Evolutionary conservation across 257 asterid species (phyloP), one percentile per base, ranked within the genome.

Genomic region (Eucommia ulmoides): DNA sequence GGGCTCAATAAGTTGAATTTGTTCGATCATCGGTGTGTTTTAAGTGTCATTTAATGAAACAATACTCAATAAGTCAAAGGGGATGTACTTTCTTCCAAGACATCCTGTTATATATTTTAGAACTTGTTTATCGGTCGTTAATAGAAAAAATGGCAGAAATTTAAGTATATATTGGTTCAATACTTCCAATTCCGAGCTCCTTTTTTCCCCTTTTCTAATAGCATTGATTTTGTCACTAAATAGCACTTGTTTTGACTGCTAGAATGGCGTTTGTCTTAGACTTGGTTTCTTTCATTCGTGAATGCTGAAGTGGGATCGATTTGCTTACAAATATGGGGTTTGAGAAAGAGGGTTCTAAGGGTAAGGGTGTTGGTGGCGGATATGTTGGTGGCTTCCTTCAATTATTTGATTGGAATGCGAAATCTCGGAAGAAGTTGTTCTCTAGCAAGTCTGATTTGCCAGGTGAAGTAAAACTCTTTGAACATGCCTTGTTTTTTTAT

Each of bases 341-440:
- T 14, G 97, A 88, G 59, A 82, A 67, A 65, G 81, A 76, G 50
- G 68, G 70, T 58, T 70, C 84, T 19, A 86, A 63, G 64, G 73
- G 74, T 33, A n/a, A n/a, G n/a, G n/a, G n/a, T n/a, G n/a, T n/a
- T n/a, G 94, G 82, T 50, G 69, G 62, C 57, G 77, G 89, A 48
- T 77, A 78, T 64, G 93, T 79, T 46, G 93, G 94, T 50, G 93
- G 95, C 19, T 72, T 88, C 73, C 79, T 84, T 21, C 95, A 84
- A 72, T 73, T 84, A 62, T 88, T 88, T 52, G 94, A 84, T 66
- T 88, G 97, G 97, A 84, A 82, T 54, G 81, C 82, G 16, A 84
- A 82, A 67, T 84, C 97, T 33, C 78, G 88, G 19, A 88, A 84
- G 76, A 88, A 88, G 62, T 58, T 82, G 74, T 80, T 84, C 61